Base-by-base conservation (phyloP, 208 protist genomes). In the Zelonia costaricensis region DNA sequence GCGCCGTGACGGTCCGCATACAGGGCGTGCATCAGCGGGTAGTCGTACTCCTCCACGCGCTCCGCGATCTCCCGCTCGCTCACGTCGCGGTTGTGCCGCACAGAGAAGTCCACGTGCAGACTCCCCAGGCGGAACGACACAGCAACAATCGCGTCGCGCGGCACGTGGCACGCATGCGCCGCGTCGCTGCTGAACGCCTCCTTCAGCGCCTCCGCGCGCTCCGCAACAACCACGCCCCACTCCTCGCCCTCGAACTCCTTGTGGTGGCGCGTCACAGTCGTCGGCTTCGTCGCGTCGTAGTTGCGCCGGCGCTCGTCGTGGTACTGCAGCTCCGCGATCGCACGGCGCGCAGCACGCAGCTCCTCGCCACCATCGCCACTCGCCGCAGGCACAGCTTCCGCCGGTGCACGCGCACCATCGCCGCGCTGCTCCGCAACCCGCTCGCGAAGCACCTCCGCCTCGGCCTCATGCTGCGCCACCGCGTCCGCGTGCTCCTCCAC, bases 41-140 rank as follows among this genome's bases (percentile, higher is more conserved):
- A 84, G 55, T 78, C 60, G 69, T 78, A 84, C 16, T 77, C 69
- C 2, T 65, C 56, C 9, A 84, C 36, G 2, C 71, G 46, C 30
- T 62, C 43, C 23, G 66, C 69, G 23, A 84, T 68, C n/a, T 62
- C 66, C 6, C 20, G 28, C 31, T 66, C 67, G 13, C 61, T 43
- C 23, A 84, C n/a, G 43, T 84, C 72, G 27, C 53, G 48, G 51
- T 80, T 72, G 62, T 81, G 78, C 6, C 56, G 43, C 8, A 81
- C 44, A 20, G 44, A 59, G 61, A 85, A 63, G 27, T 18, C 58
- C 30, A 48, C 49, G 12, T 54, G 60, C 27, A 80, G 65, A 44
- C 69, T 76, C 18, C 74, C 79, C 20, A 74, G 70, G 16, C 42
- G 45, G 57, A 81, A 78, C 36, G 62, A 1, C 0, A 85, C 49